These are phyloP conservation scores for Eucalyptus cloeziana DNA, from an alignment of 345 rosid genomes.

Conservation along the genomic window DNA sequence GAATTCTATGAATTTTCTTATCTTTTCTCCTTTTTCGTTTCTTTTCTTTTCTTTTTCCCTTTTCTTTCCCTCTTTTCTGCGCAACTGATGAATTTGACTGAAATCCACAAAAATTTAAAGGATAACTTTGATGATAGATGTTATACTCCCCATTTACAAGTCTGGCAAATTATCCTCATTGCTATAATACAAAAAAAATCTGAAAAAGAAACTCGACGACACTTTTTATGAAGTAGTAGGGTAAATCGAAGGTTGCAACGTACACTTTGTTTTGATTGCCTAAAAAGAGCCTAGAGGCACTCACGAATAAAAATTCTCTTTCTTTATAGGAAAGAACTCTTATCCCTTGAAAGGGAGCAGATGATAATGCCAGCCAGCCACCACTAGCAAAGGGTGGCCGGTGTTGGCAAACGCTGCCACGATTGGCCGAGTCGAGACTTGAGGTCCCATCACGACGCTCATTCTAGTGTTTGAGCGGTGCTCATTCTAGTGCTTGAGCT, in stretches of 20 bases:
- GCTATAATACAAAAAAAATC: neutral
- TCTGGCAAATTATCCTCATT: neutral
- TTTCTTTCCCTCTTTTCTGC: neutral
- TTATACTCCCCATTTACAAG: neutral
- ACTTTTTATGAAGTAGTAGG: neutral
- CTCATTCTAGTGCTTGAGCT: neutral
- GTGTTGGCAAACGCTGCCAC: neutral
- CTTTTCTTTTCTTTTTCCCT: neutral
- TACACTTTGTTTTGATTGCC: neutral
- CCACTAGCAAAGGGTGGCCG: neutral
- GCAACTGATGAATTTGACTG: neutral
- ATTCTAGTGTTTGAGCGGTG: neutral
- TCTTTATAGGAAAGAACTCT: neutral
- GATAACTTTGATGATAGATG: neutral
- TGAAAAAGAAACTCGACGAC: neutral
- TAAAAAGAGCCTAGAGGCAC: neutral
- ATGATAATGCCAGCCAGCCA: neutral
- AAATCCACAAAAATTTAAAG: neutral
- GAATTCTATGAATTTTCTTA: neutral
- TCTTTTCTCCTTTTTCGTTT: neutral
- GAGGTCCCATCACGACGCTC: neutral
- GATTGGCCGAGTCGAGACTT: neutral
- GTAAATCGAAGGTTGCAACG: neutral
- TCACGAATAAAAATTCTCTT: neutral
- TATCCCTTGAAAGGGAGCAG: neutral